Evolutionary conservation across 73 alveolate species (phyloP), one percentile per base, ranked within the genome.

Genomic region (Stentor coeruleus): DNA sequence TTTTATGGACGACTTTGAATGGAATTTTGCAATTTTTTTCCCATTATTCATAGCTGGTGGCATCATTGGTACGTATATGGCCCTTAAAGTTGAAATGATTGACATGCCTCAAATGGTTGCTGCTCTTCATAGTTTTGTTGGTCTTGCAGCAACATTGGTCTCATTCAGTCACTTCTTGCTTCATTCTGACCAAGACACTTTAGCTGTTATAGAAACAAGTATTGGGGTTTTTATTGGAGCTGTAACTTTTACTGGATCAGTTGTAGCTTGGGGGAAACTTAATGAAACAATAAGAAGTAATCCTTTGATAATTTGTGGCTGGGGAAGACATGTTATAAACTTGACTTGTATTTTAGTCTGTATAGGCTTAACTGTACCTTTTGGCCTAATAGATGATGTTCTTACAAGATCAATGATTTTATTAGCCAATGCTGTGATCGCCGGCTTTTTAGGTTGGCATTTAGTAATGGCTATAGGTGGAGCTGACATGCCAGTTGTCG

Each of bases 401-500:
- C 35, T 20, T 1, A 28, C n/a, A 28, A 75, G 38, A n/a, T 35
- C 39, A 1, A 37, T 37, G 36, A 14, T 20, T 37, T 33, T 75
- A 36, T 37, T 75, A 3, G 83, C 2, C 1, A 75, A 20, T n/a
- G 72, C 83, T 39, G 59, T 15, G n/a, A 15, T 75, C 33, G 77
- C 83, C 0, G 26, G 59, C 72, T 36, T 75, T 40, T 14, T 75
- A 1, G 83, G 83, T 33, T 75, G 83, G 83, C 83, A 75, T 2
- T n/a, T 75, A 33, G 91, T 90, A 58, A 81, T 85, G 79, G 90
- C 96, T 40, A 93, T 93, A 35, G 98, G 98, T 30, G 96, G 95
- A n/a, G 98, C 96, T 6, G 98, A 93, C 84, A 93, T 93, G 98
- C 98, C 98, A 2, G 98, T 93, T 80, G 96, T 89, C 59, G 91